Conservation (phyloP, 805 yeast genomes). For the Cyberlindnera veronae region DNA sequence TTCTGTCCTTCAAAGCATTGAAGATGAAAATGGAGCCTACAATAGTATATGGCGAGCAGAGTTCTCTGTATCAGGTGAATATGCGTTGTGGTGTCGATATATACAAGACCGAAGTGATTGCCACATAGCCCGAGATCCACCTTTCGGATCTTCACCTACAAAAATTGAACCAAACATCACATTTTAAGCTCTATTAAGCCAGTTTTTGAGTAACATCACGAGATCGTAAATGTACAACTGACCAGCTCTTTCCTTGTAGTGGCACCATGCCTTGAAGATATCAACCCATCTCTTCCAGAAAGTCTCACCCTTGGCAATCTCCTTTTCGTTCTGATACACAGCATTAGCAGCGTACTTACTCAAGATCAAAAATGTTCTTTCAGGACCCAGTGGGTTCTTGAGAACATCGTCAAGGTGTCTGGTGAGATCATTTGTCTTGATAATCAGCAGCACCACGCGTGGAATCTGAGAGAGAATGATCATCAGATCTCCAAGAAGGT, state of each 20-base stretch:
- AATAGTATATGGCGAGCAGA: too few relatives aligned
- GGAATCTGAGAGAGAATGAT: conserved; percentile 76
- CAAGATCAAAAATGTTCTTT: conserved; percentile 83
- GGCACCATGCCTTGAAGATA: conserved; percentile 31
- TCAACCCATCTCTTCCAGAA: conserved; percentile 7
- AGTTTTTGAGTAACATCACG: conserved; percentile 15
- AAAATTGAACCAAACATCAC: too few relatives aligned
- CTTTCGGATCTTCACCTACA: too few relatives aligned
- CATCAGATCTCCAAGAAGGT: conserved; percentile 74
- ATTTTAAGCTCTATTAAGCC: conserved; percentile 7
- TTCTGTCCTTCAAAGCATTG: too few relatives aligned
- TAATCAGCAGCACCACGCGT: conserved; percentile 73
- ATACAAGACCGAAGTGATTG: too few relatives aligned
- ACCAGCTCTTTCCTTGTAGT: conserved; percentile 16
- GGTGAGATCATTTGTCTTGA: conserved; percentile 92
- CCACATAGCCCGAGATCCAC: too few relatives aligned
- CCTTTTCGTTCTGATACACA: conserved; percentile 66
- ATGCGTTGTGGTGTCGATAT: too few relatives aligned
- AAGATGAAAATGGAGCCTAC: too few relatives aligned
- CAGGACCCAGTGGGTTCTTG: conserved; percentile 80
- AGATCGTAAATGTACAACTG: conserved; percentile 19
- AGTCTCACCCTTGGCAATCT: conserved; percentile 21
- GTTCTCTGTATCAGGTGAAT: too few relatives aligned
- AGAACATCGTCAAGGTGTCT: conserved; percentile 83
- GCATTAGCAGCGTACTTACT: conserved; percentile 85